Percentiles rank a stretch among this genome's conserved stretches.
These are phyloP conservation scores for Dimocarpus longan DNA, from an alignment of 345 rosid genomes.

Conservation along the genomic window DNA sequence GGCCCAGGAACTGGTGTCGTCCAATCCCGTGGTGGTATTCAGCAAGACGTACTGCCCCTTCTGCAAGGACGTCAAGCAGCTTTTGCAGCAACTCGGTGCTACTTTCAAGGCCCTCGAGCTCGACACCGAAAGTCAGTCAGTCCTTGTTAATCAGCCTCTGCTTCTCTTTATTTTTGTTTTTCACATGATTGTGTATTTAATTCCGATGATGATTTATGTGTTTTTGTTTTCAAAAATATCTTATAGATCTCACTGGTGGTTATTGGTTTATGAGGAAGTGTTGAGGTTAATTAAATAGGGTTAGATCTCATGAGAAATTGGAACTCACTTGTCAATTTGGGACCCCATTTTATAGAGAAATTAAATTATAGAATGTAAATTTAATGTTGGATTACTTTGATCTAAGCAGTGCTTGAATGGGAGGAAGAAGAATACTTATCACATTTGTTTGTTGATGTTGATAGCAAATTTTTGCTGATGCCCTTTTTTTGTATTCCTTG, in stretches of 20 bases:
- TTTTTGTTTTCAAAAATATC: background rate
- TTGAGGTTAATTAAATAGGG: background rate
- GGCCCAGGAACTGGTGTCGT: conserved; percentile 60
- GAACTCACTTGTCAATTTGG: background rate
- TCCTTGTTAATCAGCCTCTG: background rate
- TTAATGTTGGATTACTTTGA: background rate
- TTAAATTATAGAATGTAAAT: background rate
- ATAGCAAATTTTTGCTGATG: background rate
- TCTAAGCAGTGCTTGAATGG: background rate
- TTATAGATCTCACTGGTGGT: too few relatives aligned
- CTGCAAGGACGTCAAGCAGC: conserved; percentile 66
- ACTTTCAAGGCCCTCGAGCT: conserved; percentile 56
- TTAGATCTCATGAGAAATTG: background rate
- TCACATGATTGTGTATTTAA: background rate
- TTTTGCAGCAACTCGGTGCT: conserved; percentile 56
- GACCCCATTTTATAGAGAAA: background rate
- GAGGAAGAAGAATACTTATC: too few relatives aligned
- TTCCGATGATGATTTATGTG: background rate
- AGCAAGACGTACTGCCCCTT: conserved; percentile 74
- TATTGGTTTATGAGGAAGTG: too few relatives aligned
- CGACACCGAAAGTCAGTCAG: conserved; percentile 62
- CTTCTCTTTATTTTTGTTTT: background rate
- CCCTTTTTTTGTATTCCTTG: background rate
- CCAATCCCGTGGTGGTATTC: conserved; percentile 74
- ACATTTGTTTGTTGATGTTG: background rate